phyloP scores from a whole-genome alignment of 2,329 filamentous ascomycete species.

The Ophiocordyceps camponoti-leonardi region DNA sequence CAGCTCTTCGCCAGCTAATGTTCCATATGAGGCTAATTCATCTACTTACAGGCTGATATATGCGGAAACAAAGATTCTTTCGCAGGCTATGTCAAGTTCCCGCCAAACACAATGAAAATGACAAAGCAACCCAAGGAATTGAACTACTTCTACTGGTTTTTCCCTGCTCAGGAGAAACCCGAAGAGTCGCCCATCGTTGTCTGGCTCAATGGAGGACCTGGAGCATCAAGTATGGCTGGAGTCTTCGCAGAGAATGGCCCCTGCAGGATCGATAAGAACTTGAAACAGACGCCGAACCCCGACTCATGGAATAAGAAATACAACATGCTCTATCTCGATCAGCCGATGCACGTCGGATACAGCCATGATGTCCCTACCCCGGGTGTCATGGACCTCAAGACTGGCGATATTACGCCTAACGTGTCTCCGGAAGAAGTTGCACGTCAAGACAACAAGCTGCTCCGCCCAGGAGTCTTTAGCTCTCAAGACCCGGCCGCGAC shows the following conservation, averaged over 20 bases:
- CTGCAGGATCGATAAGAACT: slow-evolving; percentile 28
- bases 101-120: neutral
- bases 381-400: slow-evolving; percentile 31
- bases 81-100: neutral
- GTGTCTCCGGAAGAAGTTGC: slow-evolving; percentile 17
- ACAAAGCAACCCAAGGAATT: neutral
- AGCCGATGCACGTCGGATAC: slow-evolving; percentile 51
- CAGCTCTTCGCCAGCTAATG: neutral
- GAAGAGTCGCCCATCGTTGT: slow-evolving; percentile 30
- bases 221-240: slow-evolving; percentile 43
- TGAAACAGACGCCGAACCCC: slow-evolving; percentile 35
- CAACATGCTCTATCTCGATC: slow-evolving; percentile 37
- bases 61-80: neutral
- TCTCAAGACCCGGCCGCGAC: slow-evolving; percentile 13
- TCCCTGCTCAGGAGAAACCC: slow-evolving; percentile 24
- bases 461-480: slow-evolving; percentile 14
- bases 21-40: neutral
- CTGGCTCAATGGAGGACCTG: slow-evolving; percentile 51
- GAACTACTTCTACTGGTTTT: slow-evolving; percentile 28
- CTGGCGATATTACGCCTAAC: slow-evolving; percentile 23
- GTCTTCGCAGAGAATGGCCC: slow-evolving; percentile 43
- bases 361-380: slow-evolving; percentile 49
- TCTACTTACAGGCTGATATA: neutral
- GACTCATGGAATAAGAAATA: slow-evolving; percentile 46
- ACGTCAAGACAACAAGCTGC: slow-evolving; percentile 12